Percentiles rank a stretch among this genome's conserved stretches.
Conservation (phyloP, 495 filamentous ascomycete species). For the Talaromyces borbonicus region DNA sequence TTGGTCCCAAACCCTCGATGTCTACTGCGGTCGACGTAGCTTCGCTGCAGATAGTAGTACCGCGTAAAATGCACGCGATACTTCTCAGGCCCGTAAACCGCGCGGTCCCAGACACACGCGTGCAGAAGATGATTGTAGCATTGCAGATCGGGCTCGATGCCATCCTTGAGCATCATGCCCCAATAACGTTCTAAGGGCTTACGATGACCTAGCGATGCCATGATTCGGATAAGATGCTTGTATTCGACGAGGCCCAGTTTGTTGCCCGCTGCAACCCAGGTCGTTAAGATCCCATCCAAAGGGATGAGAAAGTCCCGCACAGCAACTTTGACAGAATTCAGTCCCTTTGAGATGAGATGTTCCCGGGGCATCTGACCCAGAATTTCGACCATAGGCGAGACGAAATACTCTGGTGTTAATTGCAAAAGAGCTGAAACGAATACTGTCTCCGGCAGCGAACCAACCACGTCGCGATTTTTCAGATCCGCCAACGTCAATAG, state of each 20-base stretch:
- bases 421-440: slow-evolving; percentile 30
- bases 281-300: slow-evolving; percentile 20
- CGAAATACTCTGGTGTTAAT: slow-evolving; percentile 33
- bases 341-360: slow-evolving; percentile 17
- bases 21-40: slow-evolving; percentile 11
- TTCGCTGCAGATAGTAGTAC: slow-evolving; percentile 20
- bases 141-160: slow-evolving; percentile 33
- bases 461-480: slow-evolving; percentile 8
- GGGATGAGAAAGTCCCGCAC: slow-evolving; percentile 33
- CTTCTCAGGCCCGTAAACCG: slow-evolving; percentile 23
- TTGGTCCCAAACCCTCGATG: slow-evolving; percentile 27
- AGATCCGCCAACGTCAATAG: neutral
- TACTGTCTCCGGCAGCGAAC: slow-evolving; percentile 19
- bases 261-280: slow-evolving; percentile 17
- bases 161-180: slow-evolving; percentile 31
- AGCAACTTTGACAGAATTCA: slow-evolving; percentile 19
- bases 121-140: slow-evolving; percentile 52
- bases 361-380: slow-evolving; percentile 36
- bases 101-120: slow-evolving; percentile 33
- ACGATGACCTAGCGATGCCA: slow-evolving; percentile 36
- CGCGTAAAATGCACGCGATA: slow-evolving; percentile 34
- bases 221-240: slow-evolving; percentile 46
- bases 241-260: slow-evolving; percentile 38
- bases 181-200: slow-evolving; percentile 41
- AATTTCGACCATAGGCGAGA: slow-evolving; percentile 39